Evolutionary conservation across 176 grass and related monocot species (phyloP), one percentile per base, ranked within the genome.

Genomic region (Paspalum notatum): DNA sequence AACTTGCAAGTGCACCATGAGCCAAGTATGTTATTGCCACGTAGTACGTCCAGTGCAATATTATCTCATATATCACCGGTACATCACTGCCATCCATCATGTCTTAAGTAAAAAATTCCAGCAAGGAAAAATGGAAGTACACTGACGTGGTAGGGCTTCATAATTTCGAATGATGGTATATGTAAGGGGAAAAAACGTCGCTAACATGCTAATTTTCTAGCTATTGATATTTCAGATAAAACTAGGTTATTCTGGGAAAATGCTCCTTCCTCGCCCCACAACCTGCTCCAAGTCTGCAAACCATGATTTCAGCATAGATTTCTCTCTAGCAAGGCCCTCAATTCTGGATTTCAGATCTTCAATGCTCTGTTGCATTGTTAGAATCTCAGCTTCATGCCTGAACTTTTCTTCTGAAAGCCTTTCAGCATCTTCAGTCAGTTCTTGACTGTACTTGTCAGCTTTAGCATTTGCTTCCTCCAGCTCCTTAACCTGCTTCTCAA

Each of bases 371-470:
- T 58, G 56, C 83, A 89, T 24, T n/a, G 66, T 80, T 8, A 89
- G 82, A 40, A 81, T 80, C 71, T 85, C 82, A 18, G 82, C 65
- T 69, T 89, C 87, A 3, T 85, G 71, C 1, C 27, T 85, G 82
- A 89, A 89, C 66, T 89, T 89, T 21, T 89, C 83, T 37, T 78
- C 83, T 0, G 82, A 82, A 22, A 89, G 72, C 21, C 16, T 78
- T 18, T 81, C 83, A 32, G 83, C 38, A 0, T 42, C 83, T 82
- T 78, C 26, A 21, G 61, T 26, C 1, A 85, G 50, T 40, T 89
- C 78, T 32, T 78, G 83, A 15, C 17, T 60, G 16, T 72, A 81
- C 72, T 45, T 82, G 17, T 89, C 83, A 21, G 78, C 65, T 85
- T 85, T 65, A 14, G 58, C 37, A 13, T 43, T 76, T 14, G 42